phyloP scores from a whole-genome alignment of 257 asterid genomes.

The Parsonsia alboflavescens region DNA sequence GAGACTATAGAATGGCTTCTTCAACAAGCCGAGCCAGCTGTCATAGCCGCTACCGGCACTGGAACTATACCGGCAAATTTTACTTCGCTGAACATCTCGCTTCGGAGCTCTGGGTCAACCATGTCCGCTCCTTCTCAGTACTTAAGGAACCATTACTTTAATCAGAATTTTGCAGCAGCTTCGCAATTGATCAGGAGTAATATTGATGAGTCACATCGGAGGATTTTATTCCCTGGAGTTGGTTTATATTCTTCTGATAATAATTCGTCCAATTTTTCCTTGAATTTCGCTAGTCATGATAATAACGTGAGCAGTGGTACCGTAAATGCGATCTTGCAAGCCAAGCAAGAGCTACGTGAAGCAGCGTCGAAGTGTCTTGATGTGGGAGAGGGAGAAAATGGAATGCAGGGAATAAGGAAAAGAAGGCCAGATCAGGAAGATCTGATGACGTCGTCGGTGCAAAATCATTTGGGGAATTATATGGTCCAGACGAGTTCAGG shows the following conservation, averaged over 20 bases:
- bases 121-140: constrained; percentile 49
- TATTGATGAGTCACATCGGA: too few relatives aligned
- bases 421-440: constrained; percentile 30
- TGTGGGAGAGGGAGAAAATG: constrained; percentile 8
- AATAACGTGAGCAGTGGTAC: background rate
- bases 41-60: constrained; percentile 83
- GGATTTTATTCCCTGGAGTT: constrained; percentile 27
- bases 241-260: constrained; percentile 22
- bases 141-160: constrained; percentile 18
- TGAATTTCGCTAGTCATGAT: background rate
- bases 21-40: constrained; percentile 86
- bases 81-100: constrained; percentile 56
- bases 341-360: constrained; percentile 49
- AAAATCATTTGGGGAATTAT: constrained; percentile 22
- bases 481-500: constrained; percentile 32
- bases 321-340: constrained; percentile 27
- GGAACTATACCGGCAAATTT: constrained; percentile 89
- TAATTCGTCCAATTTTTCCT: constrained; percentile 10
- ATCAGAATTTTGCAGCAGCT: constrained; percentile 21
- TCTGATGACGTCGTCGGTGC: constrained; percentile 16
- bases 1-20: constrained; percentile 66
- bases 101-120: constrained; percentile 56
- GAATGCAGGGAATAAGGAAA: constrained; percentile 16
- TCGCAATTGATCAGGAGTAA: constrained; percentile 19
- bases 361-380: constrained; percentile 10